Evolutionary conservation across 179 eudicot species (phyloP), one percentile per base, ranked within the genome.

Genomic region (Camellia oleifera): DNA sequence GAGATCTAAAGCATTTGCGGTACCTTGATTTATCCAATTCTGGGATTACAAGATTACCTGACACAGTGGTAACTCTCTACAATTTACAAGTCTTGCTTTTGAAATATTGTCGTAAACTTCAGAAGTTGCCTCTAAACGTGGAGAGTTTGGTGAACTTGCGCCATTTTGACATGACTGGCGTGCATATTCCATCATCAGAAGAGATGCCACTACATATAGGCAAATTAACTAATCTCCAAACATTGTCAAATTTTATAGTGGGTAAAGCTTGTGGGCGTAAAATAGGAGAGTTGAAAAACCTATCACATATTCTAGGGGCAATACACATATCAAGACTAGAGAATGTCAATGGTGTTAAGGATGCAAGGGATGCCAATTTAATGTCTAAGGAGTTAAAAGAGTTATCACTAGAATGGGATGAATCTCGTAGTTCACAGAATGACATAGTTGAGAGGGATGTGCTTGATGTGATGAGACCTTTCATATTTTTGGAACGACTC

Each of bases 21-120:
- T 48, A 48, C 52, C 52, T 83, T 9, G 48, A 79, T 50, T 45
- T 83, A 18, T 76, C 85, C 17, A 0, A 44, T 17, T 76, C 78
- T 15, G 14, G 61, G n/a, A 76, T 80, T 12, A 65, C 42, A 57
- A 26, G 13, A 8, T 72, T 83, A 50, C 85, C 85, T 15, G 60
- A 79, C 11, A 40, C 80, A 14, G 45, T 83, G 2, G 8, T 50
- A 18, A 64, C 13, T 8, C 69, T 80, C n/a, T 48, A 70, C 69
- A 83, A 83, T 65, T 69, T 83, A 12, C 80, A 83, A 23, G 70
- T 76, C 48, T 60, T 83, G 11, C 45, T 50, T 0, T 57, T 83
- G 20, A 4, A 60, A 12, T 23, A 57, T 14, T 83, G 85, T 44
- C 20, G 32, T 2, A 1, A 40, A 40, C 69, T 83, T 5, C 7